Percentiles rank a stretch among this genome's conserved stretches.
These are phyloP conservation scores for Scheffersomyces lignicola DNA, from an alignment of 1,139 yeast species.

Conservation along the genomic window DNA sequence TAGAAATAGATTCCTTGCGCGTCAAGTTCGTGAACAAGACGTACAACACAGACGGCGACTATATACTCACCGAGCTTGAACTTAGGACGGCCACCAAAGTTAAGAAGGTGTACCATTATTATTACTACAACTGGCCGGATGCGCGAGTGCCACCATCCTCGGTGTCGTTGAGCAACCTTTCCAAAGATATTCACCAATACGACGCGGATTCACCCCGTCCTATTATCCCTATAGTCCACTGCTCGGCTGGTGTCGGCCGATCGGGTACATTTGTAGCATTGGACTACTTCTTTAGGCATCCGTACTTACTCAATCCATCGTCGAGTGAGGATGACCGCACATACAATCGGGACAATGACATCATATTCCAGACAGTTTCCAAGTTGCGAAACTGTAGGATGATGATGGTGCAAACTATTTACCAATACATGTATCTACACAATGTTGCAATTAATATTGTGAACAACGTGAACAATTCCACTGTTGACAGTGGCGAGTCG, in stretches of 20 bases:
- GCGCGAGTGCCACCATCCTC: slow-evolving; percentile 45
- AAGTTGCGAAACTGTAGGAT: slow-evolving; percentile 54
- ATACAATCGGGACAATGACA: slow-evolving; percentile 18
- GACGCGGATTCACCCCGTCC: slow-evolving; percentile 3
- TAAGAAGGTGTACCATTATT: slow-evolving; percentile 51
- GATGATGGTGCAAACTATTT: slow-evolving; percentile 67
- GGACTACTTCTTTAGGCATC: slow-evolving; percentile 44
- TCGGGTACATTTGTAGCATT: slow-evolving; percentile 77
- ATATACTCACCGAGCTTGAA: slow-evolving; percentile 28
- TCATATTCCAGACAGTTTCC: slow-evolving; percentile 26
- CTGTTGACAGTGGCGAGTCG: no score
- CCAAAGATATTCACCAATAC: slow-evolving; percentile 20
- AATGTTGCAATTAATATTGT: slow-evolving; percentile 20
- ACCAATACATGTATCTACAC: slow-evolving; percentile 55
- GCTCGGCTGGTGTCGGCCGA: slow-evolving; percentile 86
- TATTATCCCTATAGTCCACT: slow-evolving; percentile 55
- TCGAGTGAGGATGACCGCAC: slow-evolving; percentile 12
- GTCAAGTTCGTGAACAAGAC: slow-evolving; percentile 20
- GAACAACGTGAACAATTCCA: no score
- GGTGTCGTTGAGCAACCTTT: slow-evolving; percentile 35
- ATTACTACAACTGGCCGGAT: slow-evolving; percentile 61
- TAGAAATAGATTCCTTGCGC: slow-evolving; percentile 22
- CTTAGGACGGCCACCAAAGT: slow-evolving; percentile 20
- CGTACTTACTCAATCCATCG: slow-evolving; percentile 11
- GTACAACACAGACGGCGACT: slow-evolving; percentile 23